A percentile compares a stretch with the other conserved stretches of the same genome.
phyloP scores from a whole-genome alignment of 1,284 basidiomycete species.

The Laetiporus sulphureus region DNA sequence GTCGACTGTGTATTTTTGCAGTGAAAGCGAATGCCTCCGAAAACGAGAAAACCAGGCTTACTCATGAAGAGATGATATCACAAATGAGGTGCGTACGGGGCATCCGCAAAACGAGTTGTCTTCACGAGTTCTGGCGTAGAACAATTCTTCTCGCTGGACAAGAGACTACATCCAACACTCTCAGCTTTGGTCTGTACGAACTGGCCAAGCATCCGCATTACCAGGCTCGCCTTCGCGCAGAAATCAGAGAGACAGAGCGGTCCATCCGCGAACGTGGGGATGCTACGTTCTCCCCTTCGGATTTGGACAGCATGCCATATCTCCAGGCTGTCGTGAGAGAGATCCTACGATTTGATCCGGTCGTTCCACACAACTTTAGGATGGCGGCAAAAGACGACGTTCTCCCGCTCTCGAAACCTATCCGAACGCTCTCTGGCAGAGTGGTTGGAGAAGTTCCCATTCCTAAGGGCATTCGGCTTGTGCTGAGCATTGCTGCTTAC shows the following conservation, averaged over 20 bases:
- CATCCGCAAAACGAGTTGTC: neutral
- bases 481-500: slow-evolving; percentile 31
- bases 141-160: slow-evolving; percentile 31
- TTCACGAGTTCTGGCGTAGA: too few species aligned
- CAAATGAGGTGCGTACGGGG: slow-evolving; percentile 41
- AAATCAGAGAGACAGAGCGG: slow-evolving; percentile 30
- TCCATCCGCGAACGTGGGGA: slow-evolving; percentile 33
- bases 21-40: slow-evolving; percentile 49
- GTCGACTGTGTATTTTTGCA: slow-evolving; percentile 14
- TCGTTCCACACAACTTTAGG: slow-evolving; percentile 20
- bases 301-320: slow-evolving; percentile 49
- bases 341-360: slow-evolving; percentile 25
- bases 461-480: slow-evolving; percentile 27
- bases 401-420: slow-evolving; percentile 25
- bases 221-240: slow-evolving; percentile 34
- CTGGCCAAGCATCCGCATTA: slow-evolving; percentile 32
- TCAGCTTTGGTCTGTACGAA: slow-evolving; percentile 36
- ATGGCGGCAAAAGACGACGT: slow-evolving; percentile 25
- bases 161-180: slow-evolving; percentile 42
- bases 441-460: slow-evolving; percentile 28
- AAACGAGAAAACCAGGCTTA: slow-evolving; percentile 35
- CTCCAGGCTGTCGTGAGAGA: slow-evolving; percentile 44
- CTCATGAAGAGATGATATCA: slow-evolving; percentile 43
- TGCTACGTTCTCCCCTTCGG: slow-evolving; percentile 32
- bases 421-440: slow-evolving; percentile 21